phyloP scores from a whole-genome alignment of 164 flowering plant genomes.

The Cinnamomum chago region DNA sequence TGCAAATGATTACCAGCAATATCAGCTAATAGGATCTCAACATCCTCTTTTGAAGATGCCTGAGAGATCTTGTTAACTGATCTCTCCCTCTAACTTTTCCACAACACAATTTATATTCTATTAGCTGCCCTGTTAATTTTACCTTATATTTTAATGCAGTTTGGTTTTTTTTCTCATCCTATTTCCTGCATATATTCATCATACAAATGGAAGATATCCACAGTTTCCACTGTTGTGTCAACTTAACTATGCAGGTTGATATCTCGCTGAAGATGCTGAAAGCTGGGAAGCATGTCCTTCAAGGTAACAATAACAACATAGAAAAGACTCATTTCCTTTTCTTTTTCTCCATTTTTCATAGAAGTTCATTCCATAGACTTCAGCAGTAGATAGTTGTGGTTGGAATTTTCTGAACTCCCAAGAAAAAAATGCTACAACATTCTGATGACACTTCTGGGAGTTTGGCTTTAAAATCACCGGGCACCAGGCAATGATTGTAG shows the following conservation, averaged over 20 bases:
- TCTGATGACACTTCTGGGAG: neutral
- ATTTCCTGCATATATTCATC: too few relatives aligned
- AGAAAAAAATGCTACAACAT: neutral
- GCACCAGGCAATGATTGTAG: neutral
- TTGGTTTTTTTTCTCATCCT: too few relatives aligned
- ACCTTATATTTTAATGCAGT: too few relatives aligned
- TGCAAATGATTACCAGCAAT: neutral
- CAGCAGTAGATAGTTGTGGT: neutral
- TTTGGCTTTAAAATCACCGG: neutral
- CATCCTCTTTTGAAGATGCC: neutral
- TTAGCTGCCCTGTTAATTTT: neutral
- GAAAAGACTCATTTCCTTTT: neutral
- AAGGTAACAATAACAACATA: conserved; percentile 48
- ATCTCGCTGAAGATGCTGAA: conserved; percentile 71
- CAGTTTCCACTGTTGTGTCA: neutral
- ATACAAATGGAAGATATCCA: too few relatives aligned
- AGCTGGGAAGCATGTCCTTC: conserved; percentile 94
- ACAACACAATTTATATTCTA: neutral
- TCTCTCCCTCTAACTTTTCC: neutral
- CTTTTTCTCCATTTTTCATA: neutral
- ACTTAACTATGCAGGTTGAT: conserved; percentile 60
- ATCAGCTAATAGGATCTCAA: neutral
- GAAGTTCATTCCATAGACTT: neutral
- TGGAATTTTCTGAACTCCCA: conserved; percentile 1
- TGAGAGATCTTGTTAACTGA: neutral